Evolutionary conservation across 192 early-diverging fungal genomes (phyloP).

Genomic region (Chytriomyces sp.): DNA sequence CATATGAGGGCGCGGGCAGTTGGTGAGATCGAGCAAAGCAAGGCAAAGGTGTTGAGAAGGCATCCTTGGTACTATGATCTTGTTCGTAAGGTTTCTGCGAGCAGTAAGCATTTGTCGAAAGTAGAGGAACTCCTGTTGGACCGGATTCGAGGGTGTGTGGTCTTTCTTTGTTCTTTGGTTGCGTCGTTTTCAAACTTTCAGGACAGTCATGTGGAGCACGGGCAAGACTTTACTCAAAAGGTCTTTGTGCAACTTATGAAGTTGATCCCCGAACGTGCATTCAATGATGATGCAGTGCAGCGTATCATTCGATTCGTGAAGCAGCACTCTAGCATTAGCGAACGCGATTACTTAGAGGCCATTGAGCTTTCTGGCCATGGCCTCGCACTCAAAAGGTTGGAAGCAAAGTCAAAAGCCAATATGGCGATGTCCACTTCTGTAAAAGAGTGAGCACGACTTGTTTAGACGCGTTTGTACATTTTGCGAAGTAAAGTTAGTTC

Average conservation of each 20-base stretch:
- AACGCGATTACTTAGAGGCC: constrained; percentile 56
- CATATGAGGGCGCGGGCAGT: constrained; percentile 46
- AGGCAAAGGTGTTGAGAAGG: constrained; percentile 25
- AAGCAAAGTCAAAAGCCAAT: background rate
- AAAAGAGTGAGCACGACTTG: too few species aligned
- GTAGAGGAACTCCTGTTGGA: constrained; percentile 47
- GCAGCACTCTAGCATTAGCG: constrained; percentile 49
- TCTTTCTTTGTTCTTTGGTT: background rate
- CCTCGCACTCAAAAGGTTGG: background rate
- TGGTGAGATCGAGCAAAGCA: constrained; percentile 25
- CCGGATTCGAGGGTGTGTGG: constrained; percentile 47
- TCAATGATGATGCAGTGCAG: constrained; percentile 59
- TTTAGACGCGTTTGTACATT: too few species aligned
- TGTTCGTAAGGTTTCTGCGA: constrained; percentile 49
- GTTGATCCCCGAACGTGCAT: constrained; percentile 51
- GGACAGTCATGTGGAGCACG: constrained; percentile 47
- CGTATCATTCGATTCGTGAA: constrained; percentile 60
- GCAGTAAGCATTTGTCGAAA: constrained; percentile 26
- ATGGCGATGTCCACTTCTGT: too few species aligned
- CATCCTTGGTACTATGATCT: constrained; percentile 63
- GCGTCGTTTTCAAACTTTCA: background rate
- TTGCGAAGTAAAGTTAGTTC: too few species aligned
- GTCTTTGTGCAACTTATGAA: constrained; percentile 53
- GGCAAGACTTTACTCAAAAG: constrained; percentile 43
- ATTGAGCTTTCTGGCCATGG: constrained; percentile 49